Percentiles rank a stretch among this genome's conserved stretches.
Evolutionary conservation across 148 eudicot species (phyloP).

Genomic region (Fallopia convolvulus): DNA sequence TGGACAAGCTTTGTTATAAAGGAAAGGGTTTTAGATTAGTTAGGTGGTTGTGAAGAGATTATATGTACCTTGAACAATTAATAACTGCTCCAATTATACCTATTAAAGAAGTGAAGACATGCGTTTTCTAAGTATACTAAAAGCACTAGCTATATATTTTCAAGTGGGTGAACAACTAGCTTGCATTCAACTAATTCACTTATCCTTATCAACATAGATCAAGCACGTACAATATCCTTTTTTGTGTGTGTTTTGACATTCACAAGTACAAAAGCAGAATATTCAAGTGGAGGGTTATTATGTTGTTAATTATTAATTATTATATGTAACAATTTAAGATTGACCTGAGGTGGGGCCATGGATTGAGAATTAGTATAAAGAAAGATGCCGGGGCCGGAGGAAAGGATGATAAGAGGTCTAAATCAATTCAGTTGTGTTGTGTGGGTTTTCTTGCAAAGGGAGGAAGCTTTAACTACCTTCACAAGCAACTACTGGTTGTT

Average conservation of each 20-base stretch:
- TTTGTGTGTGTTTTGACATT: background rate
- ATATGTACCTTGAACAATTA: no score
- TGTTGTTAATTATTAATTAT: no score
- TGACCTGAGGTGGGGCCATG: background rate
- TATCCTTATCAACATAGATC: background rate
- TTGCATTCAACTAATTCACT: background rate
- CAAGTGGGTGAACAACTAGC: background rate
- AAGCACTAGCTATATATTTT: background rate
- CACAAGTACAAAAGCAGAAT: background rate
- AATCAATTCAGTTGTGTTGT: background rate
- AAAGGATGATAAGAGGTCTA: background rate
- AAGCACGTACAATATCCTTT: no score
- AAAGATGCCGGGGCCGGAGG: background rate
- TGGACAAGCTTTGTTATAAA: background rate
- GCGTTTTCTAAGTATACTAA: background rate
- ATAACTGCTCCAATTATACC: background rate
- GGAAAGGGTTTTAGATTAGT: background rate
- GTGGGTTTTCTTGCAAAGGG: background rate
- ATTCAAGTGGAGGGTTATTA: background rate
- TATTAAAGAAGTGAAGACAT: background rate
- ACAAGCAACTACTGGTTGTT: constrained; percentile 1
- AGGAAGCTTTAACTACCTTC: background rate
- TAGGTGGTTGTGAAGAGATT: background rate
- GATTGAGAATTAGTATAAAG: background rate
- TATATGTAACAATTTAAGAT: background rate